phyloP scores from a whole-genome alignment of 148 eudicot species.

The Limonium bicolor region DNA sequence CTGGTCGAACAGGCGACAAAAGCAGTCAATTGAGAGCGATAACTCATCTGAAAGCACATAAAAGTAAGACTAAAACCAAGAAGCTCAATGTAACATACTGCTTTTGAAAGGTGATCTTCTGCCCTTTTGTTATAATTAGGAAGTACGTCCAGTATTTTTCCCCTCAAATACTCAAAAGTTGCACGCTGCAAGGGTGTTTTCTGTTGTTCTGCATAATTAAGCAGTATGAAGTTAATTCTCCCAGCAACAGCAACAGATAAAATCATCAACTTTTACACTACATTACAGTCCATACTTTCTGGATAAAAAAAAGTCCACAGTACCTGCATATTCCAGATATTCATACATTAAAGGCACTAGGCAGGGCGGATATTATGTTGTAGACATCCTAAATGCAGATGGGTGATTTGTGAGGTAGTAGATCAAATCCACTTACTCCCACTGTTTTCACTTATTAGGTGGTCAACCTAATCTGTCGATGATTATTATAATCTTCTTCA shows the following conservation, averaged over 20 bases:
- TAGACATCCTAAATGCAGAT: no score
- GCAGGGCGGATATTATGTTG: no score
- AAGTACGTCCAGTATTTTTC: conserved; percentile 74
- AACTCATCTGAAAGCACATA: conserved; percentile 2
- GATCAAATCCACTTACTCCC: no score
- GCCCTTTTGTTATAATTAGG: conserved; percentile 82
- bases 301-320: no score
- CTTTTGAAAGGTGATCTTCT: conserved; percentile 97
- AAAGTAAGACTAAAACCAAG: not conserved
- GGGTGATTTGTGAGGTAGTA: no score
- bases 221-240: not conserved
- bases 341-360: no score
- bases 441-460: no score
- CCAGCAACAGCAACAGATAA: not conserved
- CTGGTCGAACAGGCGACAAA: conserved; percentile 18
- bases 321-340: no score
- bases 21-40: not conserved
- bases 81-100: conserved; percentile 31
- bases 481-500: no score
- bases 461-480: no score
- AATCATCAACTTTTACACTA: no score
- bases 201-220: conserved; percentile 44
- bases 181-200: conserved; percentile 62
- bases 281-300: no score
- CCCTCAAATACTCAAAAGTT: conserved; percentile 68